Evolutionary conservation across 78 protist genomes (phyloP), one percentile per base, ranked within the genome.

Genomic region (Dictyostelium discoideum): DNA sequence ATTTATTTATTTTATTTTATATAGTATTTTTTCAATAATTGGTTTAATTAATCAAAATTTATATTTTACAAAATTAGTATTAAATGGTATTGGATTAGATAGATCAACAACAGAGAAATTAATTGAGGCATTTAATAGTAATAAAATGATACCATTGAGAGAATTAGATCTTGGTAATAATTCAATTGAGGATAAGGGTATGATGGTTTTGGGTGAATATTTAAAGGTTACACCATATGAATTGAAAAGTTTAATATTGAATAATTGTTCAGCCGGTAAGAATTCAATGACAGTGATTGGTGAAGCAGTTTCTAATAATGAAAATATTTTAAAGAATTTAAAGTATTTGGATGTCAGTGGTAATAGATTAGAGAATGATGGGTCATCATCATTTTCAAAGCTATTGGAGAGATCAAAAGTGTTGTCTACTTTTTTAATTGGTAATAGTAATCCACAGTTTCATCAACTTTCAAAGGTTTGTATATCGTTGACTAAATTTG

Each of bases 81-180:
- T 90, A 32, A 90, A 90, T 82, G 95, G 95, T 32, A 57, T 90
- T 29, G 95, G 95, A 20, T 48, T 90, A 29, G 95, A 90, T 82
- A 26, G 88, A 20, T 80, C 88, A 29, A 5, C n/a, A 10, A 69
- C 83, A 32, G 95, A 90, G 57, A 90, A 90, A 54, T 60, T 90
- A 14, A 39, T 80, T 37, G 95, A 90, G 18, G 44, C 95, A n/a
- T 42, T 90, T 4, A n/a, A 18, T 18, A 0, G 42, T 29, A 90
- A 90, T n/a, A 90, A 82, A 54, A 2, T 69, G 50, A 72, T 90
- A 39, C 87, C 87, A 90, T 72, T 90, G 50, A 83, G n/a, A 22
- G 89, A 90, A 54, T 82, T 90, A 20, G 95, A 90, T 72, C 54
- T 90, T 32, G 95, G 95, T 46, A 82, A 90, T 54, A 90, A 90